phyloP scores from a whole-genome alignment of 2,329 filamentous ascomycete genomes.

The Dothistroma pini region DNA sequence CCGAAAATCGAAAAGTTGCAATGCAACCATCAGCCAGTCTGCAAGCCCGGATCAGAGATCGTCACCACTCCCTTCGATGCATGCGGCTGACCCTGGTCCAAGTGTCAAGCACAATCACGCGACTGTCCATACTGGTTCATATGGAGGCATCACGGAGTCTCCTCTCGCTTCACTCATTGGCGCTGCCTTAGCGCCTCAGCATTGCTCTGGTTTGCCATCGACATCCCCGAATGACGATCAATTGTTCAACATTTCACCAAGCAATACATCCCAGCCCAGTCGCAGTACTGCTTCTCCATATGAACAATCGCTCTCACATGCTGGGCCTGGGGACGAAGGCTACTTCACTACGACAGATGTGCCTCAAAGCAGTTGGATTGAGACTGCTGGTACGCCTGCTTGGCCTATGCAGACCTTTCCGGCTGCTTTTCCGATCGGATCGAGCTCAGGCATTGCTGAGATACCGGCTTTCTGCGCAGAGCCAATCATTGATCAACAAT shows the following conservation, averaged over 20 bases:
- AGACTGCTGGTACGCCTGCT: not conserved
- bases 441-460: not conserved
- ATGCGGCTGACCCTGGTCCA: not conserved
- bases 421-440: not conserved
- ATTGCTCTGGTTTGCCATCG: not conserved
- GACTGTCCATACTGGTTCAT: not conserved
- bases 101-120: not conserved
- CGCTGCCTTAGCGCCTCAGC: not conserved
- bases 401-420: not conserved
- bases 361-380: not conserved
- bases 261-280: not conserved
- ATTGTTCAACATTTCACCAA: not conserved
- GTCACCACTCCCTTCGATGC: not conserved
- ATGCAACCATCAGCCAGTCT: not conserved
- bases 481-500: not conserved
- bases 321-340: not conserved
- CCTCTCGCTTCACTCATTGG: not conserved
- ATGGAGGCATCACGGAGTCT: not conserved
- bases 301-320: not conserved
- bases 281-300: not conserved
- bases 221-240: not conserved
- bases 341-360: not conserved
- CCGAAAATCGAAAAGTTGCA: constrained; percentile 4
- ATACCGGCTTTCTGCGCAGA: not conserved
- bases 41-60: not conserved